Evolutionary conservation across 1,284 basidiomycete species (phyloP).

Genomic region (Gymnopus androsaceus): DNA sequence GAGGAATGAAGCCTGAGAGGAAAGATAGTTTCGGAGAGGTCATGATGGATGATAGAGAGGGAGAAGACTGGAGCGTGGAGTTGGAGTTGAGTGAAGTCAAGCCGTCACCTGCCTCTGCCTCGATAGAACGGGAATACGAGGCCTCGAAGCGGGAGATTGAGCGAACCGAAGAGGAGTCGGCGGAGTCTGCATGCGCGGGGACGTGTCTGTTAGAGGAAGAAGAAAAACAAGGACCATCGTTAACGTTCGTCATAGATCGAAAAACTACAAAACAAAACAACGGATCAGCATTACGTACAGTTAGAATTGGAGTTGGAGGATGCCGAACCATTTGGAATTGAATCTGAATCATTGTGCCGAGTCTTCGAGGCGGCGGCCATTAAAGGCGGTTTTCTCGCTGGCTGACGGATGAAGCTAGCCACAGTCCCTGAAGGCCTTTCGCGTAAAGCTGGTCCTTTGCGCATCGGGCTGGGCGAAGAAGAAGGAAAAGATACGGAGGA

Average conservation of each 20-base stretch:
- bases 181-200: background rate
- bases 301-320: constrained; percentile 33
- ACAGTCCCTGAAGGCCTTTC: constrained; percentile 24
- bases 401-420: constrained; percentile 56
- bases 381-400: constrained; percentile 42
- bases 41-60: constrained; percentile 47
- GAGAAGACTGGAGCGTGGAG: constrained; percentile 22
- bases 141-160: background rate
- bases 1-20: constrained; percentile 57
- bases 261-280: constrained; percentile 29
- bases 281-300: constrained; percentile 57
- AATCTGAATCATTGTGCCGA: constrained; percentile 23
- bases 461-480: constrained; percentile 40
- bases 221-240: constrained; percentile 31
- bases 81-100: background rate
- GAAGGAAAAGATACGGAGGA: too few relatives aligned
- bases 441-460: constrained; percentile 27
- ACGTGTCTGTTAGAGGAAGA: constrained; percentile 20
- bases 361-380: constrained; percentile 18
- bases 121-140: constrained; percentile 7
- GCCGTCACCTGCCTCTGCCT: background rate
- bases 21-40: constrained; percentile 52
- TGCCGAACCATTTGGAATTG: constrained; percentile 66
- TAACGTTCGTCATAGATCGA: constrained; percentile 36
- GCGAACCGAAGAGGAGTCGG: background rate